A percentile compares a stretch with the other conserved stretches of the same genome.
Conservation (phyloP, 2,329 filamentous ascomycete species). For the Zymoseptoria pseudotritici region DNA sequence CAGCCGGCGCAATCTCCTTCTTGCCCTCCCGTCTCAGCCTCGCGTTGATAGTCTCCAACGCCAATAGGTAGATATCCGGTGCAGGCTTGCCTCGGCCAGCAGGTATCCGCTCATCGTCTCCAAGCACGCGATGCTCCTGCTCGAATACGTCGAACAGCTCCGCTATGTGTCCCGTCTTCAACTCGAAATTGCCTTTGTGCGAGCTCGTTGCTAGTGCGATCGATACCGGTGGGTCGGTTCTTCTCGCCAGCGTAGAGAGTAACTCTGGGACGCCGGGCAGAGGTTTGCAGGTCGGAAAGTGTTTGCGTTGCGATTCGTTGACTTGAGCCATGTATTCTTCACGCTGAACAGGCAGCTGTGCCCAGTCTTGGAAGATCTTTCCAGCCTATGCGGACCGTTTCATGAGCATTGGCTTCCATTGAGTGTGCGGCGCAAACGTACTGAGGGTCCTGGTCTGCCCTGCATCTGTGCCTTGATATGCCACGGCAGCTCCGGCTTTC, state of each 20-base stretch:
- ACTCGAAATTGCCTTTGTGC: conserved; percentile 60
- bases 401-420: neutral
- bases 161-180: conserved; percentile 60
- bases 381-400: conserved; percentile 36
- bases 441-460: conserved; percentile 54
- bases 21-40: conserved; percentile 52
- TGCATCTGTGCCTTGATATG: conserved; percentile 83
- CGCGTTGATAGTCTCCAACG: conserved; percentile 75
- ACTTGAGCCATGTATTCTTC: conserved; percentile 60
- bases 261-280: conserved; percentile 71
- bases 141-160: conserved; percentile 54
- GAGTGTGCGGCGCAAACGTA: conserved; percentile 19
- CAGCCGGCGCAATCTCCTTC: conserved; percentile 63
- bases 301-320: conserved; percentile 55
- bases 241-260: conserved; percentile 47
- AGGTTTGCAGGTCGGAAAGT: conserved; percentile 68
- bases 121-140: conserved; percentile 64
- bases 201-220: conserved; percentile 83
- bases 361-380: conserved; percentile 70
- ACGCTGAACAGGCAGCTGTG: conserved; percentile 67
- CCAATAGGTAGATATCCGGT: conserved; percentile 88
- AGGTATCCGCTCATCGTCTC: conserved; percentile 73
- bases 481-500: conserved; percentile 74
- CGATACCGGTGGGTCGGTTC: conserved; percentile 46
- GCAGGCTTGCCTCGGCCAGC: conserved; percentile 83